Base-by-base conservation (phyloP, 495 filamentous ascomycete genomes). In the Zalerion maritima region DNA sequence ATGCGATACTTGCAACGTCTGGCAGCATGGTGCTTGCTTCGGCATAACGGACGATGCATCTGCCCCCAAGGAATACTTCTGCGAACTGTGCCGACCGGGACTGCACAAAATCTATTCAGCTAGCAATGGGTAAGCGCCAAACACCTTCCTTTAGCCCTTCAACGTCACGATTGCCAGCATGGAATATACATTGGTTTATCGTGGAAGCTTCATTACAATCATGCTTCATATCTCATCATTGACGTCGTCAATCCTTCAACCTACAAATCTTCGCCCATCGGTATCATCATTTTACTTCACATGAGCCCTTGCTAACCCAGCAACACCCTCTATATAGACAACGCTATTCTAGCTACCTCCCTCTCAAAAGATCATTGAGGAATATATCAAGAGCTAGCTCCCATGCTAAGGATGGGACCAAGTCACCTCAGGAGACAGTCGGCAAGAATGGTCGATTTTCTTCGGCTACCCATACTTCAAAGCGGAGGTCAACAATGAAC, bases 11-110 rank as follows among this genome's bases (percentile, higher is more conserved):
- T 99, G 89, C 58, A 91, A 94, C 50, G 89, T 94, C 31, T 99
- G 89, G 89, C 89, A 99, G 47, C 89, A 99, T 45, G 91, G 89
- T 47, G 85, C 83, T 33, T 99, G 89, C 55, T 91, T 99, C 28
- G 89, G 89, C 21, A 94, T 99, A 40, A 85, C 84, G 66, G 83
- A 92, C 37, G 83, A 87, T 50, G 75, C 79, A 31, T 74, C 75
- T 49, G 87, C 78, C 47, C 91, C 86, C 18, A 87, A 96, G 25
- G 82, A 94, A 57, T 99, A 99, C 62, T 96, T 83, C 49, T 99
- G 89, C 54, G 89, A 99, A 58, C 66, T 79, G 53, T 99, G 89
- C 52, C 75, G 79, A 39, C 78, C 80, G 49, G 86, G 94, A 45
- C 65, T 93, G 29, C 89, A 99, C 62, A 81, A 69, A 41, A 73